Base-by-base conservation (phyloP, 768 basidiomycete genomes). In the Gloeostereum incarnatum region DNA sequence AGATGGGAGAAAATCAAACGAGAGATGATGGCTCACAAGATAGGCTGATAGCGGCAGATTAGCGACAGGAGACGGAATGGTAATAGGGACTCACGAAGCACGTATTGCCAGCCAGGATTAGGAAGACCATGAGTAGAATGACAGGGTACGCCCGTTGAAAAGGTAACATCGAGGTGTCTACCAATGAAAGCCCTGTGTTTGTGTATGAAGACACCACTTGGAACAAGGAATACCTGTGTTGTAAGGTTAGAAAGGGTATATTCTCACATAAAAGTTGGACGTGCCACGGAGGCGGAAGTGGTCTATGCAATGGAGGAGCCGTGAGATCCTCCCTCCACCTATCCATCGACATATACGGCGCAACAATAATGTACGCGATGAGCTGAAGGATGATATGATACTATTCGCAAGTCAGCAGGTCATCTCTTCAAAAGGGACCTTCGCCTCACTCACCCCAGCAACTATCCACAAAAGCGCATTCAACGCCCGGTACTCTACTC, bases 21-120 rank as follows among this genome's bases (percentile, higher is more conserved):
- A 31, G 19, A 50, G 6, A 27, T 11, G 11, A 26, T 14, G 3
- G 67, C 90, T 63, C 55, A 94, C 91, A 92, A 80, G 43, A 93
- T 69, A 30, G 90, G 90, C 88, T 91, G 46, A 17, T 40, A 40
- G 40, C 32, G n/a, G 29, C 41, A 21, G 1, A 38, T 27, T 36
- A 38, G 31, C 35, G 35, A 31, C 18, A 4, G 39, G 5, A 41
- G 32, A 31, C 13, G 2, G 30, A 41, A 11, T 30, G 21, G 26
- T 13, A 43, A 21, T 8, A 31, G 35, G 29, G 30, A 81, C 90
- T 69, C 50, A 94, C 92, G 51, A 89, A 94, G 17, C 76, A 82
- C 31, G 92, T 96, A 53, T 98, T 97, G 7, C 94, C 94, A 35
- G 89, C 91, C 33, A 97, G 57, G 45, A 97, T 83, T 18, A 88